Base-by-base conservation (phyloP, 352 stramenopile species). In the Globisporangium takayamanum region DNA sequence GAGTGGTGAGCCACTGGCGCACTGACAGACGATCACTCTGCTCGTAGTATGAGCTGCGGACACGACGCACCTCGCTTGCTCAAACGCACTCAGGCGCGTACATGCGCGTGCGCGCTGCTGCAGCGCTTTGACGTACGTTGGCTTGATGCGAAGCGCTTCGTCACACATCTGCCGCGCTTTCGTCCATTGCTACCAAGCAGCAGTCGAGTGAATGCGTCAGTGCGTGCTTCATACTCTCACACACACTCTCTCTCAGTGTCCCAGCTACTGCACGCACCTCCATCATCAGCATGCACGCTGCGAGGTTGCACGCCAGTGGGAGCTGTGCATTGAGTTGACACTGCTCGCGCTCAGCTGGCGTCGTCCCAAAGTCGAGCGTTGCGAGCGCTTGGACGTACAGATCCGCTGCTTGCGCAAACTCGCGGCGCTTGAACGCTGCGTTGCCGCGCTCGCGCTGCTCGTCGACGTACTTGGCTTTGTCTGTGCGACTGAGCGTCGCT, bases 221-320 rank as follows among this genome's bases (percentile, higher is more conserved):
- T 12, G 8, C 33, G 8, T 39, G 33, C 33, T 11, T 39, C 33
- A 39, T 12, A 39, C 4, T 39, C 33, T 8, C 33, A 39, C 33
- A 37, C 6, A 12, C 33, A 11, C 33, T 39, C 33, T 39, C 33
- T 8, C 33, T 39, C 8, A 3, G 8, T 39, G 8, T 12, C 33
- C 4, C 8, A 8, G 8, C 33, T 4, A 39, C 3, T 33, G 45
- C 41, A 26, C 22, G 44, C 50, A 84, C 76, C 76, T 88, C 70
- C 52, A 83, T 48, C 75, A 87, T 86, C 4, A 92, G 57, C 70
- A 92, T 78, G 36, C 82, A 91, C 25, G 84, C 79, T 22, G 70
- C 75, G 41, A 94, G 60, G 59, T 94, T 92, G 61, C 84, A 94
- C 7, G 84, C 89, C 8, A 92, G 60, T 20, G 78, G 81, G n/a